Percentiles rank a stretch among this genome's conserved stretches.
Evolutionary conservation across 768 basidiomycete species (phyloP).

Genomic region (Pulveroboletus sp.): DNA sequence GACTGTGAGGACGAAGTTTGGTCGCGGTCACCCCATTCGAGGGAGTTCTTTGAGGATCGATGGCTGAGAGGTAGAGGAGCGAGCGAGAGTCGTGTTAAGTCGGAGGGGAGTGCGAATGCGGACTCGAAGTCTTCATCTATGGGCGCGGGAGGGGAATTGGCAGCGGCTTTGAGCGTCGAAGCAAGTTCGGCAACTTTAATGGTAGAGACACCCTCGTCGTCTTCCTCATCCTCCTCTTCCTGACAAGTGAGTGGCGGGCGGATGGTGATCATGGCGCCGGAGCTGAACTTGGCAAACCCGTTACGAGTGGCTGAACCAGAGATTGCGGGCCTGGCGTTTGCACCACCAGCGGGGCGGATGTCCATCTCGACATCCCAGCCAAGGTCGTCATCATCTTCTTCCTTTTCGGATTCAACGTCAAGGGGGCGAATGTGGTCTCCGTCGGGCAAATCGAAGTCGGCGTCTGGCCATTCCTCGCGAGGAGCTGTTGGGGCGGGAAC

Average conservation of each 20-base stretch:
- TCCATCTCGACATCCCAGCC: conserved; percentile 84
- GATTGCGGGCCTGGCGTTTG: conserved; percentile 39
- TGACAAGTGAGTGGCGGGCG: conserved; percentile 55
- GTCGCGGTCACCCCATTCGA: conserved; percentile 85
- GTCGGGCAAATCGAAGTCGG: conserved; percentile 82
- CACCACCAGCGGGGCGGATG: conserved; percentile 52
- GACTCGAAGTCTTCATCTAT: conserved; percentile 77
- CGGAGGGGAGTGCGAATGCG: conserved; percentile 73
- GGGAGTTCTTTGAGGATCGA: conserved; percentile 74
- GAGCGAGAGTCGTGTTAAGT: conserved; percentile 78
- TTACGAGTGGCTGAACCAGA: conserved; percentile 38
- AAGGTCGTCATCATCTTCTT: conserved; percentile 59
- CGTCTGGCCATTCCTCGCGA: conserved; percentile 82
- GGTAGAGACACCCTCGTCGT: conserved; percentile 79
- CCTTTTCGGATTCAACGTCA: conserved; percentile 57
- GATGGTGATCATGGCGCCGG: conserved; percentile 43
- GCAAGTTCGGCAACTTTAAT: conserved; percentile 66
- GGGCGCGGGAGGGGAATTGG: conserved; percentile 34
- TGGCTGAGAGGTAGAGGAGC: conserved; percentile 72
- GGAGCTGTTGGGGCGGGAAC: conserved; percentile 54
- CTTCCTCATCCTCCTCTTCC: conserved; percentile 55
- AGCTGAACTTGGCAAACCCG: conserved; percentile 33
- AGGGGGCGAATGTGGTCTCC: conserved; percentile 61
- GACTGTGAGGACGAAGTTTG: conserved; percentile 79
- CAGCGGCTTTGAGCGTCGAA: conserved; percentile 29